Evolutionary conservation across 1,284 basidiomycete genomes (phyloP), one percentile per base, ranked within the genome.

Genomic region (Mrakiaceae sp.): DNA sequence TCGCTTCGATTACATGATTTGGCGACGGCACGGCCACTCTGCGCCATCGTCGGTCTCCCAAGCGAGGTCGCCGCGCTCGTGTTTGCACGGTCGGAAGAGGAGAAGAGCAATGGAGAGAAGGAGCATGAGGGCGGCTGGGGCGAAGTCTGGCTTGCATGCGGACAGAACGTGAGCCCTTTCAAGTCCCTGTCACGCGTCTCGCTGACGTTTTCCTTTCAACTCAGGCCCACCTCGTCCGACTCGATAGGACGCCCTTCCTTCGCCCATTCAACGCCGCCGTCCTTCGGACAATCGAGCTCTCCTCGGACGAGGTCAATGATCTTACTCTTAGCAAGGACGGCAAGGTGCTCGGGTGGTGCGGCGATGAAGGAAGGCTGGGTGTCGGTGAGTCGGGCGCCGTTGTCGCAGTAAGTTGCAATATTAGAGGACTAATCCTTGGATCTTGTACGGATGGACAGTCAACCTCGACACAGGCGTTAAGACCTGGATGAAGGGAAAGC

Each of bases 111-210:
- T 2, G 55, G 46, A 40, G 12, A 5, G 8, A 39, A 12, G 10
- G 7, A 4, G 2, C 5, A 12, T 16, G 16, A 57, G 11, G 16
- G 58, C 10, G 43, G 53, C 50, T 60, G 52, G 59, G 64, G 64
- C 8, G n/a, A 39, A 1, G 52, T 66, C 44, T 66, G 64, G 64
- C 47, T 66, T 42, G 64, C 64, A 12, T 66, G 64, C 40, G 64
- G 64, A 8, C 14, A 40, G 16, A 56, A 62, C 40, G 64, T 62
- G 10, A 58, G 56, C 47, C n/a, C 47, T 16, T 14, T 58, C 44
- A 9, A 14, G 16, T 39, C n/a, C 9, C 51, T 47, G 16, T 27
- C 42, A 27, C 52, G 7, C n/a, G 3, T 14, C 11, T 9, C 7
- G 4, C n/a, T 46, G 51, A 14, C 27, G 11, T 12, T 14, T 11